Base-by-base conservation (phyloP, 495 filamentous ascomycete genomes). In the Penicillium alfredii region DNA sequence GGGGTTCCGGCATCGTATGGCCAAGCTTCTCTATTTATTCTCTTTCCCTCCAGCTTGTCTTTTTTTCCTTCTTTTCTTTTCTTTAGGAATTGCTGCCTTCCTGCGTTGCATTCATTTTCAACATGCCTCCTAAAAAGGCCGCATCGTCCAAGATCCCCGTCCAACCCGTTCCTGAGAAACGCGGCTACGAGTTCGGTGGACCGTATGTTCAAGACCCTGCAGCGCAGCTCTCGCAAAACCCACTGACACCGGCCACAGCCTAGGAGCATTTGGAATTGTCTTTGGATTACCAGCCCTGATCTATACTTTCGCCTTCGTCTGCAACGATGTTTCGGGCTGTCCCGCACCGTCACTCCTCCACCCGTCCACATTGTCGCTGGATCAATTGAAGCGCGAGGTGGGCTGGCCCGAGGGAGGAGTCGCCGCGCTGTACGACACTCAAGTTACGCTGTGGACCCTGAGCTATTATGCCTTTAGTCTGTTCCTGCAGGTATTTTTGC, bases 321-420 rank as follows among this genome's bases (percentile, higher is more conserved):
- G 92, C 73, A 97, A 94, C 56, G 92, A 95, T 55, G 60, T 88
- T 42, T 78, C 86, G 17, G 92, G 93, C 35, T 97, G 93, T 49
- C 93, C 92, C 8, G 79, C 85, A 5, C 86, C 89, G 6, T 89
- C 82, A n/a, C 68, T 92, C 16, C 74, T 94, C 31, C 71, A 74
- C 35, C 88, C 89, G 20, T 80, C 74, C 28, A 79, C 77, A 14
- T 64, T 94, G 21, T 75, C 75, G 22, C 65, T 88, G 33, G 75
- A 81, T 9, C 67, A 73, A 49, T 63, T 94, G 50, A 90, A 89
- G 58, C 39, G 64, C 25, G 88, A 94, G 47, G 69, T 81, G 13
- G 85, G 83, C 38, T 94, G 88, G 88, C 82, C 84, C 0, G 59
- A 73, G 33, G 60, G 77, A 39, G 84, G 83, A 7, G 42, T 84